phyloP scores from a whole-genome alignment of 148 eudicot genomes.

The Rhododendron ferrugineum region DNA sequence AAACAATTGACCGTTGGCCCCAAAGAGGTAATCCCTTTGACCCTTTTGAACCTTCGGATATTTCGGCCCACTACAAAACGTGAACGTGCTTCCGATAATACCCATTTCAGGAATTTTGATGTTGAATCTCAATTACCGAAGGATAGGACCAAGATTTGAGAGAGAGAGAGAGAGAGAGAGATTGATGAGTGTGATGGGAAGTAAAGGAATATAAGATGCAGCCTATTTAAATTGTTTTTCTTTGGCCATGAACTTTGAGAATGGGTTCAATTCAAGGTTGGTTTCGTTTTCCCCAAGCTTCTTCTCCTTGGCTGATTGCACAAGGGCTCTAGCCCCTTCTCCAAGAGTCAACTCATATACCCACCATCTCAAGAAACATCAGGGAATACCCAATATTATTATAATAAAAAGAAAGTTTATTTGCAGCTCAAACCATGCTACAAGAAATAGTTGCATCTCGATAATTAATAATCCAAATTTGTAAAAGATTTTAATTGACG shows the following conservation, averaged over 20 bases:
- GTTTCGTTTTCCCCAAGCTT: constrained; percentile 4
- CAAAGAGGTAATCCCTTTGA: no score
- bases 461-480: no score
- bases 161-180: neutral
- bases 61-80: no score
- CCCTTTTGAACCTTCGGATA: no score
- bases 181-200: no score
- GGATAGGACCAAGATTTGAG: neutral
- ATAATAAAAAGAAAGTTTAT: no score
- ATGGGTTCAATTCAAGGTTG: neutral
- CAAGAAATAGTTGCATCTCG: neutral
- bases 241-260: neutral
- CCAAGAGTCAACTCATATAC: constrained; percentile 3
- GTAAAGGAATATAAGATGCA: no score
- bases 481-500: no score
- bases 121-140: neutral
- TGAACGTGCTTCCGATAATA: neutral
- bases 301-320: neutral
- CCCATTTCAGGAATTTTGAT: neutral
- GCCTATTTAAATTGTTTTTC: neutral
- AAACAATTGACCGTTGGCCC: no score
- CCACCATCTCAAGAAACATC: neutral
- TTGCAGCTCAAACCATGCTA: neutral
- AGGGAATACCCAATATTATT: neutral
- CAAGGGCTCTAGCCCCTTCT: neutral